Percentiles rank a stretch among this genome's conserved stretches.
Evolutionary conservation across 192 early-diverging fungal genomes (phyloP).

Genomic region (Entomortierella lignicola): DNA sequence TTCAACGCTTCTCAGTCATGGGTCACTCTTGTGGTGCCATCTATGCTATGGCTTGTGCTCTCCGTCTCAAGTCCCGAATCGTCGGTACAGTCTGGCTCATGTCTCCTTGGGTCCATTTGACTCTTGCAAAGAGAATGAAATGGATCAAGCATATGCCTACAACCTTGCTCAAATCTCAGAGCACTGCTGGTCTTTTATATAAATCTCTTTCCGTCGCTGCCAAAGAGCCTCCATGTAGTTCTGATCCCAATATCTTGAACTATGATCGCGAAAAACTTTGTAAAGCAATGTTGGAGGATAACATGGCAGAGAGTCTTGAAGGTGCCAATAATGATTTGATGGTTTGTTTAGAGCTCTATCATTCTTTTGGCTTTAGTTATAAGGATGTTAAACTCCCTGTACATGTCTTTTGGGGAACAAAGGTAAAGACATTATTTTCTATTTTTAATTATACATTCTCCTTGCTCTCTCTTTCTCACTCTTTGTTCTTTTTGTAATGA

Average conservation of each 20-base stretch:
- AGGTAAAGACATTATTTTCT: constrained; percentile 28
- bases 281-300: constrained; percentile 55
- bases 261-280: constrained; percentile 55
- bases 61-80: constrained; percentile 45
- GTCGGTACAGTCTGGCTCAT: constrained; percentile 57
- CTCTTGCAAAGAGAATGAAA: constrained; percentile 56
- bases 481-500: too few species aligned
- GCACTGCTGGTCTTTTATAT: constrained; percentile 37
- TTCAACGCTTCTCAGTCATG: constrained; percentile 57
- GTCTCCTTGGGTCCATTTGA: constrained; percentile 57
- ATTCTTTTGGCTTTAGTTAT: constrained; percentile 57
- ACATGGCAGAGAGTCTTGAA: constrained; percentile 53
- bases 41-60: constrained; percentile 57
- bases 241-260: constrained; percentile 47
- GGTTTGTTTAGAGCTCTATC: constrained; percentile 54
- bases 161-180: constrained; percentile 45
- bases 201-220: constrained; percentile 50
- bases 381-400: constrained; percentile 56
- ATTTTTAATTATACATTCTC: neutral
- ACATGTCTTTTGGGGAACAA: constrained; percentile 60
- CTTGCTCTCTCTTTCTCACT: neutral
- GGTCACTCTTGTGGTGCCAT: constrained; percentile 58
- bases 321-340: constrained; percentile 58
- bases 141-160: constrained; percentile 57
- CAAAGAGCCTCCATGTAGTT: constrained; percentile 42